Evolutionary conservation across 177 flowering plant genomes (phyloP), one percentile per base, ranked within the genome.

Genomic region (Vitis hybrid): DNA sequence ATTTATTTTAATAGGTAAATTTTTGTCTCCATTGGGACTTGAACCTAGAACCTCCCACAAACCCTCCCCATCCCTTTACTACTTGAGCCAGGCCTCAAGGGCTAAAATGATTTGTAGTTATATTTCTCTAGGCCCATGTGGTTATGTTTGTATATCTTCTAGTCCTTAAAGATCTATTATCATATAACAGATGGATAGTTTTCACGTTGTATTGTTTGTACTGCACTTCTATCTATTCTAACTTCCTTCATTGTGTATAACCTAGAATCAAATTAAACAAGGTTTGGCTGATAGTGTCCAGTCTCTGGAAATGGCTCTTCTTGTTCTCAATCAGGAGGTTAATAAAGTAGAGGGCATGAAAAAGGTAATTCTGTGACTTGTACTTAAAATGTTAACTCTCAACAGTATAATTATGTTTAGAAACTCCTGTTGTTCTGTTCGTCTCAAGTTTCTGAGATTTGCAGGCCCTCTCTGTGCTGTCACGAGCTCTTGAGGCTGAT

Each of bases 401-500:
- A 66, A 33, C 12, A 12, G 45, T 39, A 33, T 29, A 14, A 11
- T 13, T 65, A 16, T 48, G 26, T 68, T 68, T 19, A 49, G 19
- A 45, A 56, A 57, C 61, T 62, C 58, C 26, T 39, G 2, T 55
- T 48, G 14, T 74, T 67, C 29, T 62, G 22, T 8, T 69, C 53
- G 50, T 70, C 56, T 73, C 57, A 61, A 12, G 22, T 48, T 64
- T 67, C 55, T 64, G 49, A 50, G 12, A 22, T 72, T 65, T 77
- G 52, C 86, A 94, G 98, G 91, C 92, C 73, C 85, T 88, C n/a
- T 70, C 75, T 31, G 67, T 83, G 50, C 79, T 94, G 62, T 87
- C 93, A 52, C 85, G 85, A 73, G 89, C 93, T 68, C 83, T 94
- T 70, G 93, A 92, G 81, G 80, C 65, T 60, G 69, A 85, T 84